Evolutionary conservation across 148 eudicot species (phyloP), one percentile per base, ranked within the genome.

Genomic region (Dianthus caryophyllus): DNA sequence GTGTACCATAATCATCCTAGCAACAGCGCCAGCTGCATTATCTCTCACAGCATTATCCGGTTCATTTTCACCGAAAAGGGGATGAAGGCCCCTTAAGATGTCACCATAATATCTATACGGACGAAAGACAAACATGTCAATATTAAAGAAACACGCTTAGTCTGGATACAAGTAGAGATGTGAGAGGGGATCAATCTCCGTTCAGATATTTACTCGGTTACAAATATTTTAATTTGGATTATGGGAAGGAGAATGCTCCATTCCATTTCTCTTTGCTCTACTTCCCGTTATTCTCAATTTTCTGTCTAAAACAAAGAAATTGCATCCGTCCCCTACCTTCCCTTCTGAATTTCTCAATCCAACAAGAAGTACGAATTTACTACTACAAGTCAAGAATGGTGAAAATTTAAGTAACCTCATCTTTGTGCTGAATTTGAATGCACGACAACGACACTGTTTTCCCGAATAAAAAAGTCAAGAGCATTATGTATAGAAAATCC

Each of bases 11-110:
- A 94, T 88, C 99, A 94, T 94, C 82, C 92, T 86, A 58, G 99
- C 97, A 70, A 90, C 88, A 60, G 99, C 99, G 81, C 99, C 96
- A 24, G 99, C 93, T 49, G 97, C 99, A 80, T 94, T 94, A 68
- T 94, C 99, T 66, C 87, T 94, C 68, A 88, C 99, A n/a, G 97
- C 99, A 85, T 84, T 76, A 72, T 90, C 99, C 25, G 96, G 96
- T 74, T 94, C 99, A 64, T 88, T 71, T 67, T 84, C 99, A 31
- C 90, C 87, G 64, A 94, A 88, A 64, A 94, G 82, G 38, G 99
- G 92, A 73, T 83, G 81, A 51, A 94, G 89, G 68, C 82, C 83
- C 51, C 80, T 84, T 74, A 94, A 77, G 38, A 85, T 80, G 65
- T 94, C 96, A 17, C 81, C 79, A 66, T 84, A 88, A 74, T 84